Evolutionary conservation across 305 asterid genomes (phyloP).

Genomic region (Fraxinus angustifolia): DNA sequence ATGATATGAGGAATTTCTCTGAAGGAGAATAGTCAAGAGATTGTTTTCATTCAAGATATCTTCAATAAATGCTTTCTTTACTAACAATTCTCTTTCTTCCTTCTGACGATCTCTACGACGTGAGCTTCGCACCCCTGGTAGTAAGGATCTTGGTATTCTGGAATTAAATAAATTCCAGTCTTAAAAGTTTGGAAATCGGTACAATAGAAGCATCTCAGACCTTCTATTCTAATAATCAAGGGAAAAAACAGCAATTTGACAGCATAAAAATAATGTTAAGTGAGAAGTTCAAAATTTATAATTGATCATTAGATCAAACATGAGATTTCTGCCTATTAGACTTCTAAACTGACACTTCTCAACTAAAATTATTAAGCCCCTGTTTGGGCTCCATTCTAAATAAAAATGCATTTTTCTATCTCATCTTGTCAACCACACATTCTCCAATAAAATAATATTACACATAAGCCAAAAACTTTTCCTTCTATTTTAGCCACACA

Average conservation of each 20-base stretch:
- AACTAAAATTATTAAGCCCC: neutral
- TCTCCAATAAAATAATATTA: no score
- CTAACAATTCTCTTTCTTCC: constrained; percentile 85
- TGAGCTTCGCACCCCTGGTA: constrained; percentile 88
- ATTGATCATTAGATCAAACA: constrained; percentile 7
- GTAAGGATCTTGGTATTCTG: constrained; percentile 94
- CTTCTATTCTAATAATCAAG: constrained; percentile 6
- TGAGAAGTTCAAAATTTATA: constrained; percentile 7
- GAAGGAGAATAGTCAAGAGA: constrained; percentile 51
- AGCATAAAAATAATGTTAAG: constrained; percentile 6
- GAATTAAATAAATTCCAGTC: constrained; percentile 29
- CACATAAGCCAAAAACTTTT: no score
- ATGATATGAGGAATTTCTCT: constrained; percentile 49
- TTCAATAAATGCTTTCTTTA: constrained; percentile 79
- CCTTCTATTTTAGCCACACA: no score
- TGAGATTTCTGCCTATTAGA: constrained; percentile 6
- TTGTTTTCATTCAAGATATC: constrained; percentile 76
- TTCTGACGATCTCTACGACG: constrained; percentile 82
- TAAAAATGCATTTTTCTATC: no score
- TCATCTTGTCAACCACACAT: no score
- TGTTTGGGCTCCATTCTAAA: no score
- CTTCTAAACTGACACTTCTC: neutral
- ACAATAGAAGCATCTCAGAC: constrained; percentile 21
- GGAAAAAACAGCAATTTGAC: constrained; percentile 21
- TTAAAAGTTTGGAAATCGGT: constrained; percentile 20